Base-by-base conservation (phyloP, 2,329 filamentous ascomycete genomes). In the Curvularia hawaiiensis region DNA sequence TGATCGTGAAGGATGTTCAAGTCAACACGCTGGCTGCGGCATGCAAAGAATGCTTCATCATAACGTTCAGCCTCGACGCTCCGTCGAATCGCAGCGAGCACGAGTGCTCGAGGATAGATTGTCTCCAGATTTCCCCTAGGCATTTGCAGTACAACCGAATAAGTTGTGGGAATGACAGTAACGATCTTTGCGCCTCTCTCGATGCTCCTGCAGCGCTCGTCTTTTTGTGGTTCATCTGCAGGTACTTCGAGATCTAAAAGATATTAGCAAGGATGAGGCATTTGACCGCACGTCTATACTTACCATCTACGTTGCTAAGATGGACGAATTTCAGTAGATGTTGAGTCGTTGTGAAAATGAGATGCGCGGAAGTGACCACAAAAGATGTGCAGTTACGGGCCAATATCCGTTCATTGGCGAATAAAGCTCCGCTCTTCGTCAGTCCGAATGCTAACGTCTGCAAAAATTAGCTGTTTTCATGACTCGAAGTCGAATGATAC, bases 1-100 rank as follows among this genome's bases (percentile, higher is more conserved):
- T 98, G 91, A 71, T 99, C 95, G 70, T 96, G 94, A 2, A 99
- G 81, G 60, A 99, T 94, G 71, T 99, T 99, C 90, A 98, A 93
- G 71, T 99, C 95, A 0, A 99, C 95, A 65, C 96, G 87, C 74
- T 99, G 96, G 22, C 88, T 94, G 50, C 95, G 88, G 73, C 95
- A 98, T 61, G 92, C 89, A 22, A 90, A 81, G 73, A 97, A 99
- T 0, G 95, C 95, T 50, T 85, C 86, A 48, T 84, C 86, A 71
- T 97, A 99, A 67, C 95, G 87, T 73, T 90, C 90, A 31, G 85
- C 81, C 52, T 92, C 89, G 50, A 99, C 91, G 50, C 90, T 86
- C 49, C 86, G 85, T 47, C 95, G 86, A 54, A 99, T 96, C 26
- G 92, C 93, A 2, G 92, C 92, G 48, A 99, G 82, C 0, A 99